phyloP scores from a whole-genome alignment of 2,329 filamentous ascomycete genomes.

The Cladosporium sp. region DNA sequence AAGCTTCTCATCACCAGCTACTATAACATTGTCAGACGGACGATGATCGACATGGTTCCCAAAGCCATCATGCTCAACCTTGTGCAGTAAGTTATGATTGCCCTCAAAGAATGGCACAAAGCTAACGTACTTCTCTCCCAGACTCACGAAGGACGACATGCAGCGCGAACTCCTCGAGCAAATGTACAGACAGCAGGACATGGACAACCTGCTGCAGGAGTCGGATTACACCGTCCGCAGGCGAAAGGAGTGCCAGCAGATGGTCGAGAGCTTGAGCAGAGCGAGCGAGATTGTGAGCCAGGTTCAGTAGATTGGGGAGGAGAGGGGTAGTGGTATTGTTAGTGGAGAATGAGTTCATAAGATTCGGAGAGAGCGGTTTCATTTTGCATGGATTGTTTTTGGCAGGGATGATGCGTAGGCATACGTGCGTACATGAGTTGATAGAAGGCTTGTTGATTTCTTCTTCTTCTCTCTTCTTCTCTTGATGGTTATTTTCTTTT shows the following conservation, averaged over 20 bases:
- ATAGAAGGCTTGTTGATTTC: background rate
- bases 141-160: conserved; percentile 97
- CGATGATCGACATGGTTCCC: conserved; percentile 99
- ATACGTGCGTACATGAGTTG: background rate
- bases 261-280: conserved; percentile 89
- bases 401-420: background rate
- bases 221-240: conserved; percentile 93
- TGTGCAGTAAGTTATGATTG: conserved; percentile 69
- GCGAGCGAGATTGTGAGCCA: conserved; percentile 95
- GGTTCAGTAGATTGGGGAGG: conserved; percentile 48
- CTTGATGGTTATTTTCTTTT: too few species aligned
- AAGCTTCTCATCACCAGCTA: conserved; percentile 96
- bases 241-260: conserved; percentile 97
- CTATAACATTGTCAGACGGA: conserved; percentile 96
- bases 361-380: too few species aligned
- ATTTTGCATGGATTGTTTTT: too few species aligned
- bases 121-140: conserved; percentile 37
- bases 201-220: conserved; percentile 95
- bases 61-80: conserved; percentile 99
- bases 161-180: conserved; percentile 94
- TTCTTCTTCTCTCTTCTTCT: too few species aligned
- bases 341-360: too few species aligned
- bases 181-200: conserved; percentile 88
- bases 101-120: background rate
- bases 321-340: too few species aligned